phyloP scores from a whole-genome alignment of 108 stramenopile genomes.

The Asterionellopsis glacialis region DNA sequence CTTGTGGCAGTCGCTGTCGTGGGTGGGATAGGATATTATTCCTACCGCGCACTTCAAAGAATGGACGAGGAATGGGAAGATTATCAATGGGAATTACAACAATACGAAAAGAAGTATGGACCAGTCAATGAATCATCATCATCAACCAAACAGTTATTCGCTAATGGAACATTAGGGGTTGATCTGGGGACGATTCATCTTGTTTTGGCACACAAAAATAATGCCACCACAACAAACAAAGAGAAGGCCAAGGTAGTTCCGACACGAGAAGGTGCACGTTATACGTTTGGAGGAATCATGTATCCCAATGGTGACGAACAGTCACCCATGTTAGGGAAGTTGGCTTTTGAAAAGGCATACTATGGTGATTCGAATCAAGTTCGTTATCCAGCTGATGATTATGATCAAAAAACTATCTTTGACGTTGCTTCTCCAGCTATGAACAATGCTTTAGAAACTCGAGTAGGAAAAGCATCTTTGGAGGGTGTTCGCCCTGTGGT shows the following conservation, averaged over 20 bases:
- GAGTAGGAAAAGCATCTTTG: not conserved
- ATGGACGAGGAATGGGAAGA: constrained; percentile 84
- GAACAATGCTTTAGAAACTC: not conserved
- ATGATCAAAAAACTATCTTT: not conserved
- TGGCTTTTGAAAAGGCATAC: constrained; percentile 5
- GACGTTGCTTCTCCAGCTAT: not conserved
- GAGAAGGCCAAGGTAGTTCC: not conserved
- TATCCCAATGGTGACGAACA: not conserved
- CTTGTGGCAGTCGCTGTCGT: constrained; percentile 40
- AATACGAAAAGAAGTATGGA: constrained; percentile 42
- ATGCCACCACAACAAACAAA: not conserved
- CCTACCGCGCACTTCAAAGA: constrained; percentile 59
- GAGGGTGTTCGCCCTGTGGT: not conserved
- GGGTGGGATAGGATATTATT: constrained; percentile 41
- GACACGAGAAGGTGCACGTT: constrained; percentile 5
- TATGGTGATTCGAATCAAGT: not conserved
- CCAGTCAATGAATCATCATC: constrained; percentile 1
- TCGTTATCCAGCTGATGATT: not conserved
- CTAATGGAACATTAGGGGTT: constrained; percentile 49
- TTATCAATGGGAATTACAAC: constrained; percentile 59
- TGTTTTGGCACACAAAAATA: constrained; percentile 41
- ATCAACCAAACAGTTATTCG: too few relatives aligned
- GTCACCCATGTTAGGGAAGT: not conserved
- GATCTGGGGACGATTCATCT: constrained; percentile 64
- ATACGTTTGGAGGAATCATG: constrained; percentile 3